A percentile compares a stretch with the other conserved stretches of the same genome.
phyloP scores from a whole-genome alignment of 495 filamentous ascomycete genomes.

The Apodospora peruviana region DNA sequence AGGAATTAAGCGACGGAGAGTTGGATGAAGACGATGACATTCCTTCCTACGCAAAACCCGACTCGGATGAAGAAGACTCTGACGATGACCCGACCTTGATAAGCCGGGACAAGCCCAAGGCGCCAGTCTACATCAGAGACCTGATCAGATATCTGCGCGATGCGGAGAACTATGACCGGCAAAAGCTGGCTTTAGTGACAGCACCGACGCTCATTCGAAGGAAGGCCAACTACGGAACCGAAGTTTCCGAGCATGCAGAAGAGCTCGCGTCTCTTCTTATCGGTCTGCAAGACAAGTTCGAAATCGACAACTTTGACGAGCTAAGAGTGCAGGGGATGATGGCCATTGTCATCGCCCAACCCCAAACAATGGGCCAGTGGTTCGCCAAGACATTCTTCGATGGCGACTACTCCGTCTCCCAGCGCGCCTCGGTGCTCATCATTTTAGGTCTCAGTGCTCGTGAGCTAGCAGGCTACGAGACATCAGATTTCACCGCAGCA shows the following conservation, averaged over 20 bases:
- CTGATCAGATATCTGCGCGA: slow-evolving; percentile 74
- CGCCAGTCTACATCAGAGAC: slow-evolving; percentile 90
- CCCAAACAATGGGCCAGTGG: slow-evolving; percentile 73
- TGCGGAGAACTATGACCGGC: slow-evolving; percentile 74
- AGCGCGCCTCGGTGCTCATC: slow-evolving; percentile 74
- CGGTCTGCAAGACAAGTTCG: slow-evolving; percentile 75
- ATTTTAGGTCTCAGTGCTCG: slow-evolving; percentile 78
- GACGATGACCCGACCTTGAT: slow-evolving; percentile 89
- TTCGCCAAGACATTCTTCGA: slow-evolving; percentile 82
- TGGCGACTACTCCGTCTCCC: slow-evolving; percentile 81
- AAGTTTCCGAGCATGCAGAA: slow-evolving; percentile 76
- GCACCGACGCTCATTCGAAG: slow-evolving; percentile 78
- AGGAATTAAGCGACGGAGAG: slow-evolving; percentile 59
- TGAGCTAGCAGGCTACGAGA: slow-evolving; percentile 76
- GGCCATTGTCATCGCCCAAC: slow-evolving; percentile 70
- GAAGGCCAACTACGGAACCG: slow-evolving; percentile 81
- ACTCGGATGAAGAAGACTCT: slow-evolving; percentile 85
- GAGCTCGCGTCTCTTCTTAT: slow-evolving; percentile 72
- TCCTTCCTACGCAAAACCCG: slow-evolving; percentile 79
- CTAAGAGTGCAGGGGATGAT: slow-evolving; percentile 78
- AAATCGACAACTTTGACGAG: slow-evolving; percentile 69
- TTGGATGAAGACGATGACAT: slow-evolving; percentile 65
- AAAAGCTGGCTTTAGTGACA: slow-evolving; percentile 70
- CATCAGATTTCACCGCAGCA: slow-evolving; percentile 47
- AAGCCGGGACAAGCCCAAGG: slow-evolving; percentile 70